phyloP scores from a whole-genome alignment of 306 rosid genomes.

The Pyrus bretschneideri region DNA sequence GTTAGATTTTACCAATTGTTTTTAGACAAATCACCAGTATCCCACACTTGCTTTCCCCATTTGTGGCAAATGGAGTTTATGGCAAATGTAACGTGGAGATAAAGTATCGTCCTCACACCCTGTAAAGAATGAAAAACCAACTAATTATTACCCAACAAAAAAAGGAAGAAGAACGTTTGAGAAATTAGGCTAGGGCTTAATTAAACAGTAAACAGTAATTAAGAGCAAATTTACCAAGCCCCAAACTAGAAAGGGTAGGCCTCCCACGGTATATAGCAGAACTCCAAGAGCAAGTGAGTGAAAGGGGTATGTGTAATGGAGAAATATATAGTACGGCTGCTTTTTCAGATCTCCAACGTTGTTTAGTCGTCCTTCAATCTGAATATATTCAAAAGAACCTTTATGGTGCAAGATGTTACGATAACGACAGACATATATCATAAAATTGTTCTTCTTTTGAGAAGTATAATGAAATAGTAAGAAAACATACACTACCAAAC shows the following conservation, averaged over 20 bases:
- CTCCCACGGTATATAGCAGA: slow-evolving; percentile 59
- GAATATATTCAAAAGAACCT: neutral
- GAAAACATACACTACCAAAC: slow-evolving; percentile 31
- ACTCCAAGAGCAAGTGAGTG: slow-evolving; percentile 74
- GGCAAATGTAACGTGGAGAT: neutral
- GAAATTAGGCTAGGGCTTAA: too few relatives aligned
- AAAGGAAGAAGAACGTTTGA: too few relatives aligned
- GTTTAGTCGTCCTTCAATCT: slow-evolving; percentile 54
- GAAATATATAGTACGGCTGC: slow-evolving; percentile 61
- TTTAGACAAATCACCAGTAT: slow-evolving; percentile 1
- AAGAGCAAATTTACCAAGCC: slow-evolving; percentile 49
- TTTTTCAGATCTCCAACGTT: slow-evolving; percentile 74
- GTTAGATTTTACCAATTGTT: neutral
- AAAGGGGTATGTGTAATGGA: slow-evolving; percentile 49
- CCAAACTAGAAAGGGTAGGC: slow-evolving; percentile 79
- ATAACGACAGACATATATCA: too few relatives aligned
- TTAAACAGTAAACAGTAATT: neutral
- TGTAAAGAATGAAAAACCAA: neutral
- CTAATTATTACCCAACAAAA: too few relatives aligned
- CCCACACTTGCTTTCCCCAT: slow-evolving; percentile 4
- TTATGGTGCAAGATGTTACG: too few relatives aligned
- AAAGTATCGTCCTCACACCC: neutral
- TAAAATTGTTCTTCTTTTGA: too few relatives aligned
- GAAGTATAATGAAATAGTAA: too few relatives aligned
- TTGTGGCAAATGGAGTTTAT: slow-evolving; percentile 6